A percentile compares a stretch with the other conserved stretches of the same genome.
phyloP scores from a whole-genome alignment of 2,329 filamentous ascomycete species.

The Fusarium poae region DNA sequence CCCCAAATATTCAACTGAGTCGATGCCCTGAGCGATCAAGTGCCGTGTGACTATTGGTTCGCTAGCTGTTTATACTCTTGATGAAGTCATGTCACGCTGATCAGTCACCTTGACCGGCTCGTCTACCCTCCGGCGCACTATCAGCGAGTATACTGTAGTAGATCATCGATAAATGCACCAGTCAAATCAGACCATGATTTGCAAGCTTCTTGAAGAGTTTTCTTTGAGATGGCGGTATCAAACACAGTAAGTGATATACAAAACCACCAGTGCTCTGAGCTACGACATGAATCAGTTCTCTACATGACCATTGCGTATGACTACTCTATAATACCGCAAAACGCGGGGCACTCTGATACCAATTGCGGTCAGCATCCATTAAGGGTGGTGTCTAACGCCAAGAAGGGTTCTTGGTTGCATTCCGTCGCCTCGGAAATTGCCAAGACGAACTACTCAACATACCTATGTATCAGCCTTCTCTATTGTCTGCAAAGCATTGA shows the following conservation, averaged over 20 bases:
- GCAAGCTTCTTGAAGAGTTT: conserved; percentile 4
- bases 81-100: conserved; percentile 27
- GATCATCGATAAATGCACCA: conserved; percentile 9
- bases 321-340: background rate
- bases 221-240: background rate
- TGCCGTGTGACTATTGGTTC: background rate
- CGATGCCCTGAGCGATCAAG: background rate
- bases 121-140: background rate
- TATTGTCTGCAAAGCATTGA: background rate
- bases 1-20: background rate
- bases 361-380: conserved; percentile 20
- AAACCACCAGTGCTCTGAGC: background rate
- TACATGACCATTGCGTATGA: conserved; percentile 30
- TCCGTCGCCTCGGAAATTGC: conserved; percentile 23
- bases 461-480: conserved; percentile 15
- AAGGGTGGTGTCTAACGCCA: conserved; percentile 4
- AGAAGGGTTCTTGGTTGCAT: conserved; percentile 10
- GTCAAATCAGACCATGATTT: conserved; percentile 25
- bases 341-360: conserved; percentile 20
- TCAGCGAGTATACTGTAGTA: background rate
- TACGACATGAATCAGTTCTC: conserved; percentile 20
- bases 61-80: background rate
- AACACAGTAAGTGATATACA: conserved; percentile 2
- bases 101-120: conserved; percentile 3
- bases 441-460: conserved; percentile 10